Percentiles rank a stretch among this genome's conserved stretches.
These are phyloP conservation scores for Cadophora luteo-olivacea DNA, from an alignment of 2,329 filamentous ascomycete genomes.

Conservation along the genomic window DNA sequence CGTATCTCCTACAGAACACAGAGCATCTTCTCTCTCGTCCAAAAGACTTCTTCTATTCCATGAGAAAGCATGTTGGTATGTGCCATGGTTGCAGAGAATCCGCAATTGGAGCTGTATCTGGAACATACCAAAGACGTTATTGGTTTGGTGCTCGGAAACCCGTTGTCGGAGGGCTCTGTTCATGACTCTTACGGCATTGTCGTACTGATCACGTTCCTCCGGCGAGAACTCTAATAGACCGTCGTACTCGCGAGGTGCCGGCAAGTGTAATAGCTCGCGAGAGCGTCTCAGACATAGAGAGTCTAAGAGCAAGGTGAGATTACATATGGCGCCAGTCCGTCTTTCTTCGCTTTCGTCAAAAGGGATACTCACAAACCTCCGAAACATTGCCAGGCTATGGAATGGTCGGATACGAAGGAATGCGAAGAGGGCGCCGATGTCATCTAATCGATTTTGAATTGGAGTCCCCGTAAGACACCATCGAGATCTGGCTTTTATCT, in stretches of 20 bases:
- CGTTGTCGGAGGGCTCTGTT: not conserved
- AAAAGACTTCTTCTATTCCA: not conserved
- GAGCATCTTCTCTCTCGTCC: conserved; percentile 1
- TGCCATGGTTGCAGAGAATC: conserved; percentile 6
- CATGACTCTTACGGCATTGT: not conserved
- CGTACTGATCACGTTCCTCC: not conserved
- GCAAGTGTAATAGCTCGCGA: not conserved
- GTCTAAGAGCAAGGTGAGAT: not conserved
- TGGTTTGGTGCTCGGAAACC: conserved; percentile 1
- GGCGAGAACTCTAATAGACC: not conserved
- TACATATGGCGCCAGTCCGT: not conserved
- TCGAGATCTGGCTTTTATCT: conserved; percentile 52
- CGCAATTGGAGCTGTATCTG: not conserved
- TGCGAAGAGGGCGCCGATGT: conserved; percentile 43
- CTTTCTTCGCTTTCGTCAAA: conserved; percentile 41
- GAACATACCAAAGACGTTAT: conserved; percentile 31
- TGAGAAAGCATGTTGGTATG: conserved; percentile 2
- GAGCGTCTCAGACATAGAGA: conserved; percentile 2
- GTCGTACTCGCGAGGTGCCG: not conserved
- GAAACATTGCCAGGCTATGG: conserved; percentile 26
- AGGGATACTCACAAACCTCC: conserved; percentile 33
- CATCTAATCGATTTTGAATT: conserved; percentile 44
- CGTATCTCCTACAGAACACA: not conserved
- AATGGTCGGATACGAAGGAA: conserved; percentile 27
- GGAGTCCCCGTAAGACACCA: conserved; percentile 40